Percentiles rank a stretch among this genome's conserved stretches.
Conservation (phyloP, 2,329 filamentous ascomycete species). For the Cladosporium sp. region DNA sequence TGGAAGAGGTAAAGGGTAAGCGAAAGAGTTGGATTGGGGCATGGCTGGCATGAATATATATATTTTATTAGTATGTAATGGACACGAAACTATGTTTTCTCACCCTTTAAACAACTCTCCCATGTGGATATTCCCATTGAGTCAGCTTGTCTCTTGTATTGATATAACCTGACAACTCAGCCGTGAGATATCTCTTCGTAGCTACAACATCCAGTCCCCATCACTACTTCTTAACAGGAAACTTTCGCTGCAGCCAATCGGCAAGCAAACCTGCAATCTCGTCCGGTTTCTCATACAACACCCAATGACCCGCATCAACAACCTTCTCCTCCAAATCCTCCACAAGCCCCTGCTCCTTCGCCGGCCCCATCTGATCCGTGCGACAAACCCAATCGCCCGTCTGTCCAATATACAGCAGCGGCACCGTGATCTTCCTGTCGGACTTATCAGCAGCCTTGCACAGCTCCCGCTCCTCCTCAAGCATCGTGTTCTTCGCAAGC, state of each 20-base stretch:
- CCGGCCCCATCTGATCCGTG: constrained; percentile 33
- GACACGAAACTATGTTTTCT: background rate
- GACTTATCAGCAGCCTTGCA: constrained; percentile 30
- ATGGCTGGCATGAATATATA: background rate
- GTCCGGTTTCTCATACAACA: constrained; percentile 37
- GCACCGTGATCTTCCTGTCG: constrained; percentile 39
- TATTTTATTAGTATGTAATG: constrained; percentile 1
- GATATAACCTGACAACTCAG: background rate
- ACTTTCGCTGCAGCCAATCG: constrained; percentile 23
- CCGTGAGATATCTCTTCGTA: background rate
- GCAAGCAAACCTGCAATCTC: constrained; percentile 27
- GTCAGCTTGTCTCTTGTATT: background rate
- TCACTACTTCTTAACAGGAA: constrained; percentile 10
- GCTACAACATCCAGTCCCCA: background rate
- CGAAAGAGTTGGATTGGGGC: constrained; percentile 6
- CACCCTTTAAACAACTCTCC: background rate
- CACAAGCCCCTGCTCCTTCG: constrained; percentile 32
- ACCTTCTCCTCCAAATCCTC: constrained; percentile 37
- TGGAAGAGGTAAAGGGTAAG: background rate
- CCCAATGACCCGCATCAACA: constrained; percentile 41
- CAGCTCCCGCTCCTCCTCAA: constrained; percentile 29
- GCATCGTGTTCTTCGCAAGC: constrained; percentile 31
- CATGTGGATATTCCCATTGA: background rate
- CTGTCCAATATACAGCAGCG: constrained; percentile 39
- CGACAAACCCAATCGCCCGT: constrained; percentile 39